These are phyloP conservation scores for Aspergillus mulundensis DNA, from an alignment of 495 filamentous ascomycete genomes.

Conservation along the genomic window DNA sequence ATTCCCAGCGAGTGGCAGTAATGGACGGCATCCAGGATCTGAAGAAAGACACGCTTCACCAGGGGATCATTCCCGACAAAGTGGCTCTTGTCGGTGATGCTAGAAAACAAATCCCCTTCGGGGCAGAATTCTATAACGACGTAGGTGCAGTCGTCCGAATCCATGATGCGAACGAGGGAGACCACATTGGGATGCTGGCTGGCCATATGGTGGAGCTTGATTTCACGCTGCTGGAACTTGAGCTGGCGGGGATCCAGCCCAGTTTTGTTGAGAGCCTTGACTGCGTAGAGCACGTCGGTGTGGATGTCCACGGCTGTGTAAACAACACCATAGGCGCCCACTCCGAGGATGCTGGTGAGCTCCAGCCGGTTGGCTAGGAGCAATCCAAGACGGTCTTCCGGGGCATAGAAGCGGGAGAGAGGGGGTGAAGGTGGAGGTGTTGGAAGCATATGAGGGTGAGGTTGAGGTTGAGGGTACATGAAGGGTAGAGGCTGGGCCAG, in stretches of 20 bases:
- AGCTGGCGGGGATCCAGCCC: conserved; percentile 83
- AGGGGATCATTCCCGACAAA: conserved; percentile 91
- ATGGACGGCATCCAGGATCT: conserved; percentile 95
- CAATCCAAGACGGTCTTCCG: conserved; percentile 84
- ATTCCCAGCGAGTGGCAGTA: conserved; percentile 91
- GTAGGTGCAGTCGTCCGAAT: conserved; percentile 87
- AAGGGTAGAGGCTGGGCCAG: conserved; percentile 18
- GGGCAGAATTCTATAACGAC: conserved; percentile 97
- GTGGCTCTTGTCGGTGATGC: conserved; percentile 90
- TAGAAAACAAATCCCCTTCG: conserved; percentile 94
- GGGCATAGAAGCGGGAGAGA: conserved; percentile 49
- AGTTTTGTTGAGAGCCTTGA: conserved; percentile 93
- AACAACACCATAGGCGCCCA: conserved; percentile 95
- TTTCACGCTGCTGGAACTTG: conserved; percentile 89
- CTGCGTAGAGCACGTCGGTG: conserved; percentile 79
- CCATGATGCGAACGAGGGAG: conserved; percentile 90
- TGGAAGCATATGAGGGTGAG: conserved; percentile 46
- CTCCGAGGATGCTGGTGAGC: conserved; percentile 79
- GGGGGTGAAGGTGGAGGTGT: conserved; percentile 60
- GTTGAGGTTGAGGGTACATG: conserved; percentile 30
- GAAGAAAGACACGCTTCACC: conserved; percentile 84
- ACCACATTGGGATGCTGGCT: conserved; percentile 91
- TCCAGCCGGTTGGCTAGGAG: conserved; percentile 78
- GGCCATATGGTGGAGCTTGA: conserved; percentile 83
- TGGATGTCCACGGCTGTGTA: conserved; percentile 89